Evolutionary conservation across 768 basidiomycete genomes (phyloP).

Genomic region (Serendipita sp.): DNA sequence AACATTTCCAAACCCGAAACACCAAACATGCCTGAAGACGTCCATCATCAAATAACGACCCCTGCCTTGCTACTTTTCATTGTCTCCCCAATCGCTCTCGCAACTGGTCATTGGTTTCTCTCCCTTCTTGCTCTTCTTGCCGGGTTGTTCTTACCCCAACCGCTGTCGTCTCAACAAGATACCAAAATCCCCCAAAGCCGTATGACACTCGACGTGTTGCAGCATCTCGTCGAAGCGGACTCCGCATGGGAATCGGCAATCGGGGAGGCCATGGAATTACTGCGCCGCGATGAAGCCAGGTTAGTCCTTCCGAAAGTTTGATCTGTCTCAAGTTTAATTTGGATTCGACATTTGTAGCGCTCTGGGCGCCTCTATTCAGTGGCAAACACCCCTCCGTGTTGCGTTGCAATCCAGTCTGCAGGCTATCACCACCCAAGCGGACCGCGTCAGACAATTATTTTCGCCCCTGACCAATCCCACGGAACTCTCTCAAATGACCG

Average conservation of each 20-base stretch:
- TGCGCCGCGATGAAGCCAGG: slow-evolving; percentile 61
- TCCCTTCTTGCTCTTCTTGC: slow-evolving; percentile 8
- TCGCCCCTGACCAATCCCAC: slow-evolving; percentile 56
- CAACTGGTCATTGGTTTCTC: slow-evolving; percentile 11
- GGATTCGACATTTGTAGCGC: neutral
- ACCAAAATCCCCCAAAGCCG: slow-evolving; percentile 2
- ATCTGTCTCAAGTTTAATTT: slow-evolving; percentile 1
- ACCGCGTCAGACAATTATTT: slow-evolving; percentile 64
- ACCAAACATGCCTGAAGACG: slow-evolving; percentile 19
- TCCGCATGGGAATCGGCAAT: slow-evolving; percentile 59
- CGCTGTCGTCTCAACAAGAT: neutral
- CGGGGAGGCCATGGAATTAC: slow-evolving; percentile 43
- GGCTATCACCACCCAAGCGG: slow-evolving; percentile 64
- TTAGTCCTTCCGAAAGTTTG: slow-evolving; percentile 17
- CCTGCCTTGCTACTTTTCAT: slow-evolving; percentile 8
- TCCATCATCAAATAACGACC: slow-evolving; percentile 31
- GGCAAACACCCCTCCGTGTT: slow-evolving; percentile 40
- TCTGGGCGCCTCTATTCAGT: slow-evolving; percentile 28
- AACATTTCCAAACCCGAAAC: slow-evolving; percentile 19
- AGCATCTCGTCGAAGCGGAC: slow-evolving; percentile 51
- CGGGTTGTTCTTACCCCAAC: neutral
- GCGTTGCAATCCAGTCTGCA: slow-evolving; percentile 58
- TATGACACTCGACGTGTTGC: slow-evolving; percentile 44
- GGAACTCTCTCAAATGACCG: slow-evolving; percentile 60
- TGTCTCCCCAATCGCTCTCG: slow-evolving; percentile 7